These are phyloP conservation scores for Lactifluus piperatus DNA, from an alignment of 768 basidiomycete species.

Conservation along the genomic window DNA sequence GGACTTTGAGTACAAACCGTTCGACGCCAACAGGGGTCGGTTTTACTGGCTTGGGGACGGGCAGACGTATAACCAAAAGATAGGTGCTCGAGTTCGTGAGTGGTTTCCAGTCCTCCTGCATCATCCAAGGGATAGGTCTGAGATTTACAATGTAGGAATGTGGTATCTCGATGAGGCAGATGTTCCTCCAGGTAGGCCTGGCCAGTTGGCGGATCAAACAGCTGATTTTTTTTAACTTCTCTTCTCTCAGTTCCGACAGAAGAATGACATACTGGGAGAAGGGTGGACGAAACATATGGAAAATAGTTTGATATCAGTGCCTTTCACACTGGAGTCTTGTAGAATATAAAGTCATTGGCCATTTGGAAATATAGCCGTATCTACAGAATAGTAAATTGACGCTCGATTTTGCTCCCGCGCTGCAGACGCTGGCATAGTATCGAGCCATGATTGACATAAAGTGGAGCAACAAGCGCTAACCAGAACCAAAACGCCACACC, in stretches of 20 bases:
- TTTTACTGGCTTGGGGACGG: conserved; percentile 58
- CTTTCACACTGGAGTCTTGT: too few species aligned
- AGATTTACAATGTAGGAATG: conserved; percentile 28
- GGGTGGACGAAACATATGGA: background rate
- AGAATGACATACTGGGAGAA: background rate
- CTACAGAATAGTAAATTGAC: background rate
- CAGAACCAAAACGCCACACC: background rate
- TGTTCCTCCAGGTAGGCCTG: conserved; percentile 33
- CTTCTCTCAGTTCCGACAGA: background rate
- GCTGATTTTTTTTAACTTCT: too few species aligned
- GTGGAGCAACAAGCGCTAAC: too few species aligned
- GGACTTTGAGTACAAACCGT: conserved; percentile 45
- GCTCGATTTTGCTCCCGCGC: too few species aligned
- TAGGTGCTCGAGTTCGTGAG: conserved; percentile 11
- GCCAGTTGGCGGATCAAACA: background rate
- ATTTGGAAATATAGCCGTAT: background rate
- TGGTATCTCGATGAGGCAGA: conserved; percentile 40
- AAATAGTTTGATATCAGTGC: too few species aligned
- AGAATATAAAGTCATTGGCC: too few species aligned
- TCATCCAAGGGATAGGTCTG: background rate
- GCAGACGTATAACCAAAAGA: conserved; percentile 44
- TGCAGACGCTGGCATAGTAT: too few species aligned
- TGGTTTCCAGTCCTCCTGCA: background rate
- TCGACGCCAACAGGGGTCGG: conserved; percentile 37
- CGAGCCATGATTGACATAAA: too few species aligned